Conservation (phyloP, 2,329 filamentous ascomycete genomes). For the Arthrobotrys entomopaga region DNA sequence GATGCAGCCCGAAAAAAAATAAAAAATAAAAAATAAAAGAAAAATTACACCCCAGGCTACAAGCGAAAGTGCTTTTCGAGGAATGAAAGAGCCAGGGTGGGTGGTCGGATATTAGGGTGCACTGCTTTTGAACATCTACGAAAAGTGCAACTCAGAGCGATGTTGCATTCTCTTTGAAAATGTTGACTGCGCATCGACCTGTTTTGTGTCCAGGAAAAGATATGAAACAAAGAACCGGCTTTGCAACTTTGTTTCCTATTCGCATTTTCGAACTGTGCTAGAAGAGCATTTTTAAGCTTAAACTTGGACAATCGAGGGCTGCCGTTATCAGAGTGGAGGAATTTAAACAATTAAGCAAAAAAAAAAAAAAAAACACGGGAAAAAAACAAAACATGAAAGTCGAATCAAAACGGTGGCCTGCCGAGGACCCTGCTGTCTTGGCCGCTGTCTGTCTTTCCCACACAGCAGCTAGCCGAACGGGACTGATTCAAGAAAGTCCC, state of each 20-base stretch:
- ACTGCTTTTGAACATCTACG: not conserved
- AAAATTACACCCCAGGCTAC: too few species aligned
- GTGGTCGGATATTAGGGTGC: not conserved
- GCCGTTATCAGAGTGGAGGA: too few species aligned
- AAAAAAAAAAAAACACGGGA: constrained; percentile 7
- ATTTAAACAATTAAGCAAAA: constrained; percentile 12
- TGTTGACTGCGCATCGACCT: not conserved
- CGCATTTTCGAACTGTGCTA: constrained; percentile 6
- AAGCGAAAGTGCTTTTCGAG: not conserved
- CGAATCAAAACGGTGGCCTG: constrained; percentile 42
- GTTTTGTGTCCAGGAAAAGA: constrained; percentile 11
- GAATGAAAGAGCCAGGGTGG: constrained; percentile 26
- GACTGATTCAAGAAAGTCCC: constrained; percentile 44
- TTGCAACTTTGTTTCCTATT: too few species aligned
- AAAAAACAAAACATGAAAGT: constrained; percentile 11
- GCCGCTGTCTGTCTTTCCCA: constrained; percentile 31
- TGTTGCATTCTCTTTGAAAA: constrained; percentile 40
- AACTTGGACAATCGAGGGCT: too few species aligned
- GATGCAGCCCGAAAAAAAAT: constrained; percentile 6
- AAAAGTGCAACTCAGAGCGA: constrained; percentile 43
- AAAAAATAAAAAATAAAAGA: not conserved
- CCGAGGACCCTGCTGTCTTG: constrained; percentile 53
- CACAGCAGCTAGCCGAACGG: constrained; percentile 53
- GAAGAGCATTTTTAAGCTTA: constrained; percentile 15
- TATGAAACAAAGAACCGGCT: constrained; percentile 14